Evolutionary conservation across 805 yeast species (phyloP), one percentile per base, ranked within the genome.

Genomic region (Saitoella complicata): DNA sequence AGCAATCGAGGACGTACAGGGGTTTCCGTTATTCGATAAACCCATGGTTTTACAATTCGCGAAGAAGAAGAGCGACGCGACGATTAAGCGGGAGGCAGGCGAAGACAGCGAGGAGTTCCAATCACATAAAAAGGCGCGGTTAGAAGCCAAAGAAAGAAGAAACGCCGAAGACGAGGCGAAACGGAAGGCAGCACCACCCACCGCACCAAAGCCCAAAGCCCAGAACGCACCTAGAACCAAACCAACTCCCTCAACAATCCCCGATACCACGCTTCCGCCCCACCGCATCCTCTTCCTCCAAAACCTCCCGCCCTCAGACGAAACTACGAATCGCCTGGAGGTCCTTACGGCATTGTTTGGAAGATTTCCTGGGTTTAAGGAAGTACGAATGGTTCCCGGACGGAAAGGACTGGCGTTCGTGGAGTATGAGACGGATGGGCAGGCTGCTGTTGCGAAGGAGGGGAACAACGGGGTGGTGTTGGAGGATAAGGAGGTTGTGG

Each of bases 371-470:
- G 95, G 94, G 0, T 79, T 80, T 49, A 61, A 72, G 8, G 82
- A 78, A 51, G 65, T 78, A 1, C 72, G 93, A 44, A 61, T 76
- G 35, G 85, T 88, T 31, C 67, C 71, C 2, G 72, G 77, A 5
- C 69, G 84, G 39, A 72, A 72, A 36, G 58, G 58, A 6, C 71
- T 88, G 40, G 93, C 91, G 7, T 80, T 88, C 59, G 70, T 88
- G 3, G 96, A 88, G 53, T 88, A 78, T 57, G 75, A 71, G 29
- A 63, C 65, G 5, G 79, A 75, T 21, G 55, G 59, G 1, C 60
- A 65, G 37, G 79, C 94, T 0, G 65, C 67, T 2, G 55, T 51
- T 3, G 72, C 64, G 3, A 63, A 62, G 48, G 55, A 58, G 35
- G 55, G 51, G 2, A 52, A 55, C 1, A 49, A 45, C 31, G 60